Conservation (phyloP, 2,329 filamentous ascomycete genomes). For the Sclerotiophoma versabilis region DNA sequence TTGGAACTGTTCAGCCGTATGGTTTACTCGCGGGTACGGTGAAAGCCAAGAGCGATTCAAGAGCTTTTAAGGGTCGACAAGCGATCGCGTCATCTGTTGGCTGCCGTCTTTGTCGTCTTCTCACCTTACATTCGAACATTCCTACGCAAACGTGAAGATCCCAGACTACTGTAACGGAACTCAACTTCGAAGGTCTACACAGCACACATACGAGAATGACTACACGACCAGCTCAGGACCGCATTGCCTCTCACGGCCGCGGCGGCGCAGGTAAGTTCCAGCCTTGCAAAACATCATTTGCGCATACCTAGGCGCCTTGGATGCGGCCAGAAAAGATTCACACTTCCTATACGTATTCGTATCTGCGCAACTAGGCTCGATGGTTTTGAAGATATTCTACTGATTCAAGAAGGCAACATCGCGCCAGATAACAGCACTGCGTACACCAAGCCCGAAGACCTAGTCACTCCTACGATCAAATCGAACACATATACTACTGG, state of each 20-base stretch:
- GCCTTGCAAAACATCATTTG: background rate
- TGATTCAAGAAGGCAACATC: conserved; percentile 56
- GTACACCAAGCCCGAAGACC: conserved; percentile 60
- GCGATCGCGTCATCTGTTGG: conserved; percentile 16
- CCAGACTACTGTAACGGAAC: background rate
- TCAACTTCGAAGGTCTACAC: background rate
- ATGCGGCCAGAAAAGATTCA: background rate
- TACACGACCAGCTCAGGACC: conserved; percentile 33
- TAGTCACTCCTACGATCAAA: conserved; percentile 85
- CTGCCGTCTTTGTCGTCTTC: conserved; percentile 4
- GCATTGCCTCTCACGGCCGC: conserved; percentile 69
- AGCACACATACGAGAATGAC: conserved; percentile 23
- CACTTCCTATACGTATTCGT: background rate
- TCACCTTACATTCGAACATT: background rate
- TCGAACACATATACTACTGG: conserved; percentile 85
- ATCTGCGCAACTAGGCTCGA: background rate
- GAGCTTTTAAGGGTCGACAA: conserved; percentile 16
- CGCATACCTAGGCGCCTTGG: background rate
- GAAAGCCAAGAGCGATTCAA: conserved; percentile 21
- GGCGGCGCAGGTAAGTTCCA: conserved; percentile 70
- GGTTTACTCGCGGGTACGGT: conserved; percentile 18
- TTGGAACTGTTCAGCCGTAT: conserved; percentile 20
- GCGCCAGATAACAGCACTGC: conserved; percentile 47
- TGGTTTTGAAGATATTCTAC: background rate
- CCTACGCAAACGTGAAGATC: conserved; percentile 2